Evolutionary conservation across 371 early-diverging fungal genomes (phyloP).

Genomic region (Mortierella sp.): DNA sequence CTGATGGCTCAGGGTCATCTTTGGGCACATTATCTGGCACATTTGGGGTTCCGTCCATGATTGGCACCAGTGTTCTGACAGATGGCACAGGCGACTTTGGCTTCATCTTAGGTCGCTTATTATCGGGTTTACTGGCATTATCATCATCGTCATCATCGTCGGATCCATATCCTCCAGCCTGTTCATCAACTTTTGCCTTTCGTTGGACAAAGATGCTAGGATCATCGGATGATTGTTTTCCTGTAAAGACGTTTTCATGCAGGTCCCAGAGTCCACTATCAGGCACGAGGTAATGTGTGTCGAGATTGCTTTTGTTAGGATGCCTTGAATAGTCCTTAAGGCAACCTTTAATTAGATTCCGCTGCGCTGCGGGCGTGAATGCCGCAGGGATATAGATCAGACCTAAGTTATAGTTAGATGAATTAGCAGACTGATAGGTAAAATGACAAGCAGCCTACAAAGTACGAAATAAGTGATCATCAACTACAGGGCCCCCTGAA

Average conservation of each 20-base stretch:
- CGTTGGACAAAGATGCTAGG: conserved; percentile 41
- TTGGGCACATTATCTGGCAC: conserved; percentile 41
- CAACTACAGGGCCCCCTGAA: background rate
- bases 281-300: conserved; percentile 83
- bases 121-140: conserved; percentile 9
- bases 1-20: conserved; percentile 58
- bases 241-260: conserved; percentile 58
- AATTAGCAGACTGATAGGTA: background rate
- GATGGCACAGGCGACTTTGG: conserved; percentile 24
- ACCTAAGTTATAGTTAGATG: conserved; percentile 52
- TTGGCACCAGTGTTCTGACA: conserved; percentile 35
- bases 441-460: background rate
- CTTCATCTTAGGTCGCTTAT: conserved; percentile 13
- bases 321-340: conserved; percentile 73
- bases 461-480: background rate
- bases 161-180: conserved; percentile 42
- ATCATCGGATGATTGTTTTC: conserved; percentile 43
- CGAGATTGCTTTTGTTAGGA: conserved; percentile 87
- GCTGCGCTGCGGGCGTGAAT: conserved; percentile 77
- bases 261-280: conserved; percentile 78
- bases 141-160: conserved; percentile 32
- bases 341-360: conserved; percentile 71
- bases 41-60: conserved; percentile 18
- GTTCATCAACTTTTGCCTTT: conserved; percentile 42
- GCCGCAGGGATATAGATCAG: conserved; percentile 83